Evolutionary conservation across 1,139 yeast genomes (phyloP).

Genomic region (Saccharomyces hybrid): DNA sequence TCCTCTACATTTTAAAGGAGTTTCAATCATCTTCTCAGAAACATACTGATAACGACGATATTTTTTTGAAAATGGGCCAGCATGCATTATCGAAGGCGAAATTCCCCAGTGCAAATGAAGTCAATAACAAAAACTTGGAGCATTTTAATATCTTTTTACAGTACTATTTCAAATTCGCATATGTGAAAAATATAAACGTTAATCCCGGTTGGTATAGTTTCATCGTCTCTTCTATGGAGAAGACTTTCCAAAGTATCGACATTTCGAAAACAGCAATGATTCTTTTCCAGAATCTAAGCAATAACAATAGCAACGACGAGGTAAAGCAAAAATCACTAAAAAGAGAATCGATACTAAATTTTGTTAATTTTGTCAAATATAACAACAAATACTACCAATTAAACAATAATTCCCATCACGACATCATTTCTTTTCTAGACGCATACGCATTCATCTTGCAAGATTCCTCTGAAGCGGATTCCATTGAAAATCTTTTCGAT

Average conservation of each 20-base stretch:
- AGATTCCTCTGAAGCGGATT: constrained; percentile 6
- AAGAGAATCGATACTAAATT: constrained; percentile 25
- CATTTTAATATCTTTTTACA: constrained; percentile 26
- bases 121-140: constrained; percentile 33
- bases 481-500: constrained; percentile 17
- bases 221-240: constrained; percentile 22
- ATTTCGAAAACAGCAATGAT: constrained; percentile 27
- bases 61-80: constrained; percentile 17
- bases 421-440: constrained; percentile 24
- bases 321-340: neutral
- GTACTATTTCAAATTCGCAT: constrained; percentile 15
- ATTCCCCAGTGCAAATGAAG: constrained; percentile 41
- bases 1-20: neutral
- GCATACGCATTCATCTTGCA: constrained; percentile 16
- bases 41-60: constrained; percentile 11
- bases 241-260: constrained; percentile 28
- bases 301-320: constrained; percentile 3
- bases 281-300: constrained; percentile 11
- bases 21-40: neutral
- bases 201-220: constrained; percentile 24
- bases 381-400: constrained; percentile 19
- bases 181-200: neutral
- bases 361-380: constrained; percentile 25
- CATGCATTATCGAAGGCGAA: constrained; percentile 22
- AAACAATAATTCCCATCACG: constrained; percentile 16